Evolutionary conservation across 805 yeast species (phyloP), one percentile per base, ranked within the genome.

Genomic region (Tetrapisispora iriomotensis): DNA sequence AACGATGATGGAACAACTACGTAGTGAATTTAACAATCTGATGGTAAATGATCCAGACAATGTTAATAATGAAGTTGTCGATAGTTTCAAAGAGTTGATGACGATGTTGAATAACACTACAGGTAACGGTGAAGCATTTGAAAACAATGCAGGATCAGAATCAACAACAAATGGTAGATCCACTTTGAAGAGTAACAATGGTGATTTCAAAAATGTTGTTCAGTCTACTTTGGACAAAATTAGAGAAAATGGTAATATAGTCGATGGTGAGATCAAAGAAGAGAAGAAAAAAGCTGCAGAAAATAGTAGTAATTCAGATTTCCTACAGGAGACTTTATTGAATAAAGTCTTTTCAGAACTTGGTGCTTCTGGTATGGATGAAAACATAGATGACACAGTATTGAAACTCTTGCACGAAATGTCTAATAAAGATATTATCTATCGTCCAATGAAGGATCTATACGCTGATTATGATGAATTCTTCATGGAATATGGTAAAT

Each of bases 391-490:
- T 53, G 71, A 79, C 61, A 66, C 79, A 20, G 74, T 75, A 43
- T 62, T 85, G 35, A 85, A 82, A 27, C 77, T 90, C 77, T 67
- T 90, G 51, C 79, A 77, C 45, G 90, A 87, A 55, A 70, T 90
- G 57, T 75, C 92, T 7, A 76, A 92, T 5, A 90, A 87, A 54
- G 88, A 80, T 41, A 82, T 88, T 17, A 68, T 90, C 28, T 88
- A 84, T 54, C 94, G 82, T 49, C 96, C 97, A 2, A 71, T 90
- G 62, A 82, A 79, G 52, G 95, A 86, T 44, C 69, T 88, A 56
- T 75, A 79, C 46, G 62, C 66, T 10, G 84, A 83, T 54, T 85
- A 78, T 56, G 83, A 86, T 2, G 70, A 60, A 21, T 90, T 84
- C 79, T 67, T 90, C 45, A 61, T 64, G 33, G 73, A 71, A 35